These are phyloP conservation scores for Phytophthora citricola DNA, from an alignment of 352 stramenopile genomes.

Conservation along the genomic window DNA sequence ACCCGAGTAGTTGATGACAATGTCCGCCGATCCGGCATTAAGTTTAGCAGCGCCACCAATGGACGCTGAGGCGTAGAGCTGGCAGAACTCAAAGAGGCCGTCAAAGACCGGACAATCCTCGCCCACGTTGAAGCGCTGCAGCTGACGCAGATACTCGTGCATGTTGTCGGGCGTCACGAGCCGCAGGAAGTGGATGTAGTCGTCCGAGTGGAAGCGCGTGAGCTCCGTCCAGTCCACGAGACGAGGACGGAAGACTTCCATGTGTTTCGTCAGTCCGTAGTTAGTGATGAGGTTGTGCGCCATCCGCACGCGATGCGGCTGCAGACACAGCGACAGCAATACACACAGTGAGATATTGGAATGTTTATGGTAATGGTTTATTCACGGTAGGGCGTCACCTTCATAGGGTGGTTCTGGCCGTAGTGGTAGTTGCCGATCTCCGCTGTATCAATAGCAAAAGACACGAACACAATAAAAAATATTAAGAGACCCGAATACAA, in stretches of 20 bases:
- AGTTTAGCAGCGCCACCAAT: conserved; percentile 97
- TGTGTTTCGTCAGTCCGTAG: conserved; percentile 99
- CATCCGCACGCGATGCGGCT: conserved; percentile 99
- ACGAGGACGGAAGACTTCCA: conserved; percentile 98
- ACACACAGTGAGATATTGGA: background rate
- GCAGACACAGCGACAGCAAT: conserved; percentile 8
- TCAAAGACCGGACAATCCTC: conserved; percentile 99
- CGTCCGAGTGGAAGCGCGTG: conserved; percentile 99
- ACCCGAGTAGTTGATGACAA: conserved; percentile 99
- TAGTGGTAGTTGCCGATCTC: conserved; percentile 99
- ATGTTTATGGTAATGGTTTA: background rate
- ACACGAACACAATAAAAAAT: background rate
- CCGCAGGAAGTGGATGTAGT: conserved; percentile 99
- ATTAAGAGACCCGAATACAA: background rate
- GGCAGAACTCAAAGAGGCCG: conserved; percentile 99
- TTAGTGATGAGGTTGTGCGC: conserved; percentile 99
- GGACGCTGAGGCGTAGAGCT: conserved; percentile 97
- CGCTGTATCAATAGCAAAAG: conserved; percentile 48
- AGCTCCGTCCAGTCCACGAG: conserved; percentile 97
- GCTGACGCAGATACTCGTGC: conserved; percentile 94
- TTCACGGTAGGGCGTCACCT: conserved; percentile 41
- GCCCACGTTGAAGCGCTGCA: conserved; percentile 98
- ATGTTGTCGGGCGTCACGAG: conserved; percentile 99
- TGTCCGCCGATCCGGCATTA: conserved; percentile 95
- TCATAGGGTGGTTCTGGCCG: conserved; percentile 94